Evolutionary conservation across 2,329 filamentous ascomycete genomes (phyloP), one percentile per base, ranked within the genome.

Genomic region (Coniella vitis): DNA sequence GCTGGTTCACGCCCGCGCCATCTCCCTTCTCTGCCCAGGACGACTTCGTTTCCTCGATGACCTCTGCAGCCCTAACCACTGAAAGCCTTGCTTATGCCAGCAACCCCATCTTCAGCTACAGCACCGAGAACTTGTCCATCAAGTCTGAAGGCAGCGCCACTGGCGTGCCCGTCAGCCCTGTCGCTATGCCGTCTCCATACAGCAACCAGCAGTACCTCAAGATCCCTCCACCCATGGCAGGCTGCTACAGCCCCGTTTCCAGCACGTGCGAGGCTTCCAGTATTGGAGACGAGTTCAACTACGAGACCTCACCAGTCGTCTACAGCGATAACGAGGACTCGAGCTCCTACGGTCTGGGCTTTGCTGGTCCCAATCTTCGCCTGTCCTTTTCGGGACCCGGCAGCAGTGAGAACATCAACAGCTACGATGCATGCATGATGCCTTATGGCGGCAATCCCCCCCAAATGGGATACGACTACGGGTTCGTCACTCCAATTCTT

Each of bases 311-410:
- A n/a, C 82, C 80, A 22, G 69, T 80, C 53, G 70, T 74, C 25
- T 83, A 81, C 65, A 83, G 79, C 66, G 80, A 83, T 58, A 70
- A 73, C 40, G 79, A 82, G 49, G 79, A 83, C 54, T 76, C 71
- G 54, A 64, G 65, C 52, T 64, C 71, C 38, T 79, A 69, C 61
- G 74, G 78, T 57, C 62, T 74, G 62, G 63, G 63, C 56, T 72
- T 66, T 59, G 57, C 69, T 55, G 65, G 69, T 52, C 69, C 70
- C 61, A 69, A 71, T 52, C 67, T 71, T 56, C 66, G 69, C 61
- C 63, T 72, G 61, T 71, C 65, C 65, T 71, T 63, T 61, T 58
- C 64, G 61, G 67, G 56, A 65, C 42, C 41, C 8, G 47, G 29
- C 31, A 61, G 59, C 52, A 61, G 59, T 58, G 47, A 49, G 37